Conservation (phyloP, 208 protist genomes). For the Zelonia costaricensis region DNA sequence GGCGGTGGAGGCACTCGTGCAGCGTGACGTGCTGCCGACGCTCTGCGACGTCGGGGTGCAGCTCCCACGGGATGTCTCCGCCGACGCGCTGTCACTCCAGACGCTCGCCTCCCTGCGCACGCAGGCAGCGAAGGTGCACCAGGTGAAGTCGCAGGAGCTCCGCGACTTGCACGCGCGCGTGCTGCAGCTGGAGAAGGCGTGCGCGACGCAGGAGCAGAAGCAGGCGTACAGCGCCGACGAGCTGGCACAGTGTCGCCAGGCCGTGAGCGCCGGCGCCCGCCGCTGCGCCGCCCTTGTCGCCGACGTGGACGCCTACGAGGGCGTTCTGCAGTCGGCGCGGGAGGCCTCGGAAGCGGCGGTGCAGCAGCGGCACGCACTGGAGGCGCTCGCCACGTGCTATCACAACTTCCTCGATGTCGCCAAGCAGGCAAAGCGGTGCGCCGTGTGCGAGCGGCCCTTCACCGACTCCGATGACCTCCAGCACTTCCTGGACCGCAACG, state of each 20-base stretch:
- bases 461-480: conserved; percentile 15
- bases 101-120: conserved; percentile 13
- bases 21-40: conserved; percentile 37
- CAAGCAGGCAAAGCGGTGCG: conserved; percentile 41
- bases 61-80: neutral
- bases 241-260: conserved; percentile 10
- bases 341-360: conserved; percentile 23
- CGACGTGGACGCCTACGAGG: conserved; percentile 49
- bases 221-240: conserved; percentile 23
- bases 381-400: conserved; percentile 62
- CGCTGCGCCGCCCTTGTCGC: conserved; percentile 10
- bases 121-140: conserved; percentile 22
- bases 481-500: conserved; percentile 45
- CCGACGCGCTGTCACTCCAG: conserved; percentile 9
- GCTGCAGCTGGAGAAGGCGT: conserved; percentile 34
- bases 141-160: conserved; percentile 33
- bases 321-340: conserved; percentile 28
- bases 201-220: conserved; percentile 40
- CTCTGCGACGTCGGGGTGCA: conserved; percentile 29
- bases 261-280: neutral
- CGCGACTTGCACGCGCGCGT: conserved; percentile 22
- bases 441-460: conserved; percentile 69
- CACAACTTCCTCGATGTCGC: conserved; percentile 56
- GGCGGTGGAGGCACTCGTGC: conserved; percentile 26
- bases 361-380: conserved; percentile 37